Evolutionary conservation across 1,139 yeast genomes (phyloP), one percentile per base, ranked within the genome.

Genomic region (Geotrichum armillariae): DNA sequence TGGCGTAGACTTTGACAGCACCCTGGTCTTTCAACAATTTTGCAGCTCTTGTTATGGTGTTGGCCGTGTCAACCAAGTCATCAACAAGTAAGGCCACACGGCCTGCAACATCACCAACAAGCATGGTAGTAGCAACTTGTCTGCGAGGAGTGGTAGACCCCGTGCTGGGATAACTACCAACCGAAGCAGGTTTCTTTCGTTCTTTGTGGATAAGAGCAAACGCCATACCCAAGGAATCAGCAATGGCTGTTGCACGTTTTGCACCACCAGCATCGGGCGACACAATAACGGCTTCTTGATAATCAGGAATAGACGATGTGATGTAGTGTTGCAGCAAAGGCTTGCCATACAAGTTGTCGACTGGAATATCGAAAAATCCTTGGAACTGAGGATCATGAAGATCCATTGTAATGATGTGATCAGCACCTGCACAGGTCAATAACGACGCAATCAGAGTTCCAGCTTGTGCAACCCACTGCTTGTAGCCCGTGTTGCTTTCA

Each of bases 261-360:
- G 98, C 98, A 55, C 98, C 99, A 63, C 98, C 98, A 45, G 96
- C 91, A 69, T 91, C 97, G 0, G 97, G 97, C 0, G 96, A 87
- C 27, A 91, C 96, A 59, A 91, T 82, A 11, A 90, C 95, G 50
- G 90, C 85, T 34, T 88, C 84, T 56, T 79, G 79, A 66, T 82
- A 87, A 58, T 85, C 71, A 16, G 94, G 91, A 49, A 90, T 82
- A 56, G 75, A 76, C 57, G 85, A 82, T 27, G 79, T 75, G 53
- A 91, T 88, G 67, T 87, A 91, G 58, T 86, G 85, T 67, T 86
- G 89, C 53, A 89, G 74, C 50, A 89, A 72, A 2, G 96, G 96
- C 65, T 85, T 85, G 50, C 93, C 86, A 67, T 88, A 87, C 56
- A 91, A 70, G 65, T 91, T 91, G 66, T 91, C 98, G 33, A 91